These are phyloP conservation scores for Lachnellula willkommii DNA, from an alignment of 2,329 filamentous ascomycete genomes.

Conservation along the genomic window DNA sequence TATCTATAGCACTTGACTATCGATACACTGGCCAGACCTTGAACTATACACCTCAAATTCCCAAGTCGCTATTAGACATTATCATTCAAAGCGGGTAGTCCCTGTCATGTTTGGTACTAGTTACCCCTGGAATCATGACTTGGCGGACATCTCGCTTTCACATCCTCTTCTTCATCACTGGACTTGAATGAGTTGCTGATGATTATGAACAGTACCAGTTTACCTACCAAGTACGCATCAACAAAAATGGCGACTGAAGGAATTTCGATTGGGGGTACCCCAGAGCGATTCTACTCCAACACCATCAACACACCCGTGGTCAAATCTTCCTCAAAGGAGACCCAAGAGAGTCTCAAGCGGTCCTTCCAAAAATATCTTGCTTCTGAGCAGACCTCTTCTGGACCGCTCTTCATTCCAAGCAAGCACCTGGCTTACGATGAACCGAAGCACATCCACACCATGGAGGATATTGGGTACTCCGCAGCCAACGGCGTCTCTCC, in stretches of 20 bases:
- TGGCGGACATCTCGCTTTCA: too few relatives aligned
- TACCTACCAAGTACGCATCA: background rate
- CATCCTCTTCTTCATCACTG: too few relatives aligned
- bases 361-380: slow-evolving; percentile 30
- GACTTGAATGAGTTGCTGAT: background rate
- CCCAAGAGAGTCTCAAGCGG: slow-evolving; percentile 29
- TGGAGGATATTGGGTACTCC: slow-evolving; percentile 55
- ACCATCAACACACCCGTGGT: slow-evolving; percentile 22
- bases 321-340: slow-evolving; percentile 24
- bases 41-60: background rate
- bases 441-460: slow-evolving; percentile 48
- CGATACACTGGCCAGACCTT: background rate
- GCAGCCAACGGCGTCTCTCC: slow-evolving; percentile 54
- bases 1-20: background rate
- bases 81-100: too few relatives aligned
- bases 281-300: slow-evolving; percentile 23
- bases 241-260: slow-evolving; percentile 26
- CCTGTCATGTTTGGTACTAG: too few relatives aligned
- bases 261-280: slow-evolving; percentile 21
- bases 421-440: slow-evolving; percentile 51
- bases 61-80: background rate
- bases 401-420: slow-evolving; percentile 44
- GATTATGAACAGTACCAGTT: background rate
- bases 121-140: too few relatives aligned
- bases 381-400: slow-evolving; percentile 24